Evolutionary conservation across 306 rosid genomes (phyloP).

Genomic region (Trifolium repens): DNA sequence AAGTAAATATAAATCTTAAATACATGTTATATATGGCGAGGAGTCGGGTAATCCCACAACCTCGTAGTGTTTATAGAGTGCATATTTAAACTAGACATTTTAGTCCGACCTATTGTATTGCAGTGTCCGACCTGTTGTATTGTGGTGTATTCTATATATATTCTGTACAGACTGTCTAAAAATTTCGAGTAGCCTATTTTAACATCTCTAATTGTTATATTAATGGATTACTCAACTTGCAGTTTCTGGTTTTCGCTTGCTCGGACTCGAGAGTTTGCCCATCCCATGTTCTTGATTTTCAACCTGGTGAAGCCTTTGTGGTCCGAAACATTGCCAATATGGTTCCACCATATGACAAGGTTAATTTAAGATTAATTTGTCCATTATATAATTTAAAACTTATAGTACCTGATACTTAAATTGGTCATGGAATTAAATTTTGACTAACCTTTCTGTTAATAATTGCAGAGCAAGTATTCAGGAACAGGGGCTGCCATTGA

Average conservation of each 20-base stretch:
- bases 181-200: too few species aligned
- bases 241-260: slow-evolving; percentile 97
- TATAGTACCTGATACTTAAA: background rate
- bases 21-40: too few species aligned
- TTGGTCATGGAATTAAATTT: background rate
- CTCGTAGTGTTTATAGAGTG: too few species aligned
- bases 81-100: too few species aligned
- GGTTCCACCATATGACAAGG: slow-evolving; percentile 96
- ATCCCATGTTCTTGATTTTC: slow-evolving; percentile 81
- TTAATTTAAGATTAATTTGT: slow-evolving; percentile 29
- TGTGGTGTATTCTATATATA: too few species aligned
- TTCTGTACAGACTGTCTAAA: too few species aligned
- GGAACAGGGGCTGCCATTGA: slow-evolving; percentile 98
- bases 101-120: too few species aligned
- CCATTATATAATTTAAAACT: background rate
- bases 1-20: background rate
- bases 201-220: too few species aligned
- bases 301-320: slow-evolving; percentile 93
- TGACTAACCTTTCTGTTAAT: slow-evolving; percentile 3
- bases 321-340: slow-evolving; percentile 93
- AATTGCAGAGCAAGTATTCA: slow-evolving; percentile 67
- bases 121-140: too few species aligned
- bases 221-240: slow-evolving; percentile 15
- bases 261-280: slow-evolving; percentile 99
- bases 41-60: too few species aligned